Percentiles rank a stretch among this genome's conserved stretches.
Evolutionary conservation across 2,329 filamentous ascomycete genomes (phyloP).

Genomic region (Pseudogymnoascus destructans): DNA sequence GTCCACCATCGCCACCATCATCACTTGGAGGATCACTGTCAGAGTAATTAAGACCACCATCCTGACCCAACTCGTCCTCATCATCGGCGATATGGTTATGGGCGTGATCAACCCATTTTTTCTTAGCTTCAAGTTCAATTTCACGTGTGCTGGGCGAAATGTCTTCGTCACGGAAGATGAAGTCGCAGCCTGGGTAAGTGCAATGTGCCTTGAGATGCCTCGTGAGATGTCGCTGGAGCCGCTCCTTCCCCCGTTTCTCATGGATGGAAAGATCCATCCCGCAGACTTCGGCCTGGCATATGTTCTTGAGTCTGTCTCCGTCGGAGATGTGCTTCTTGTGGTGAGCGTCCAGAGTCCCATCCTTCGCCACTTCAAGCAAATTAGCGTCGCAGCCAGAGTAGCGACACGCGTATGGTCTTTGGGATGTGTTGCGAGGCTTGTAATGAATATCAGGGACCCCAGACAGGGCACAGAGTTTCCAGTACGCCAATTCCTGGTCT

Average conservation of each 20-base stretch:
- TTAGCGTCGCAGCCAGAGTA: not conserved
- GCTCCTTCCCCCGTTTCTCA: not conserved
- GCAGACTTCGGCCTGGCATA: not conserved
- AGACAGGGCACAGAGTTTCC: slow-evolving; percentile 2
- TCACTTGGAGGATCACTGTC: slow-evolving; percentile 4
- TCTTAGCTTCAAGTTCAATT: not conserved
- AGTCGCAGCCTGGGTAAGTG: not conserved
- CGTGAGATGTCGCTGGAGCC: not conserved
- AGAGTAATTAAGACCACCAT: not conserved
- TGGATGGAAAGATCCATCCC: not conserved
- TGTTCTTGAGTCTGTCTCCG: not conserved
- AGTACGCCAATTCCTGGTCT: not conserved
- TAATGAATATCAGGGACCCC: not conserved
- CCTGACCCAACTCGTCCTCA: not conserved
- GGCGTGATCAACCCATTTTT: not conserved
- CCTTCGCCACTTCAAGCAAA: not conserved
- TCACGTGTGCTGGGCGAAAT: not conserved
- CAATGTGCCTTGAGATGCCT: not conserved
- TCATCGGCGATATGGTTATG: not conserved
- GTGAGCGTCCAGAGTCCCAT: not conserved
- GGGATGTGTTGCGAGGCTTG: not conserved
- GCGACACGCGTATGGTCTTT: not conserved
- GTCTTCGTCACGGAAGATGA: not conserved
- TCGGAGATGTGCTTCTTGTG: not conserved
- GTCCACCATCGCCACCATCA: not conserved